These are phyloP conservation scores for Geotrichum macrosporum DNA, from an alignment of 1,139 yeast species.

Conservation along the genomic window DNA sequence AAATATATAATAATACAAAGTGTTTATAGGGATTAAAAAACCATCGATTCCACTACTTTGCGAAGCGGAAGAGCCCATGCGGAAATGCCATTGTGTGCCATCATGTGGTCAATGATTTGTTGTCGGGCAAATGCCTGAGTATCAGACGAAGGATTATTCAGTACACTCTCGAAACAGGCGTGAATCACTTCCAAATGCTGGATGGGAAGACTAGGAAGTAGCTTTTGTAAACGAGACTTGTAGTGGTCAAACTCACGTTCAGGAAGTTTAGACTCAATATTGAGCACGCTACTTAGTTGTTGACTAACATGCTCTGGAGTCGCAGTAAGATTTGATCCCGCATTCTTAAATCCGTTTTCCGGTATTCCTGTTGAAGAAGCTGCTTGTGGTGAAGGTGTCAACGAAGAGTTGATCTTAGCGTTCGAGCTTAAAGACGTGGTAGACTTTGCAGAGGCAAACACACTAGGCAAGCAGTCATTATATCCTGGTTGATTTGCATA, in stretches of 20 bases:
- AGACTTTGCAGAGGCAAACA: constrained; percentile 21
- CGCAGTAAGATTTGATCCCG: neutral
- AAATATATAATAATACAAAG: constrained; percentile 1
- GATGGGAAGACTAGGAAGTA: constrained; percentile 27
- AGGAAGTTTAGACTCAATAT: constrained; percentile 32
- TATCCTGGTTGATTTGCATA: constrained; percentile 38
- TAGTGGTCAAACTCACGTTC: constrained; percentile 42
- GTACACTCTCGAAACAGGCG: constrained; percentile 19
- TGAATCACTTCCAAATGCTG: constrained; percentile 30
- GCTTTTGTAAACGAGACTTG: constrained; percentile 35
- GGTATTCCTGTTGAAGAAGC: constrained; percentile 14
- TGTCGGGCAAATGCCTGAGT: constrained; percentile 29
- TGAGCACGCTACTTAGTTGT: constrained; percentile 22
- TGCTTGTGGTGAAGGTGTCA: neutral
- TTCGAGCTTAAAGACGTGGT: neutral
- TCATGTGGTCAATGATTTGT: constrained; percentile 45
- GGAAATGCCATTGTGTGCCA: constrained; percentile 50
- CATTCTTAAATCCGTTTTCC: constrained; percentile 4
- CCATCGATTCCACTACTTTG: constrained; percentile 42
- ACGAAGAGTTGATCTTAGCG: neutral
- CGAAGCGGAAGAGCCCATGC: constrained; percentile 56
- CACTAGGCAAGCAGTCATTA: constrained; percentile 39
- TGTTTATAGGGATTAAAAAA: neutral
- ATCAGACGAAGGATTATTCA: constrained; percentile 1
- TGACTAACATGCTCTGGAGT: constrained; percentile 7